A percentile compares a stretch with the other conserved stretches of the same genome.
These are phyloP conservation scores for Pelargonium nanum DNA, from an alignment of 345 rosid species.

Conservation along the genomic window DNA sequence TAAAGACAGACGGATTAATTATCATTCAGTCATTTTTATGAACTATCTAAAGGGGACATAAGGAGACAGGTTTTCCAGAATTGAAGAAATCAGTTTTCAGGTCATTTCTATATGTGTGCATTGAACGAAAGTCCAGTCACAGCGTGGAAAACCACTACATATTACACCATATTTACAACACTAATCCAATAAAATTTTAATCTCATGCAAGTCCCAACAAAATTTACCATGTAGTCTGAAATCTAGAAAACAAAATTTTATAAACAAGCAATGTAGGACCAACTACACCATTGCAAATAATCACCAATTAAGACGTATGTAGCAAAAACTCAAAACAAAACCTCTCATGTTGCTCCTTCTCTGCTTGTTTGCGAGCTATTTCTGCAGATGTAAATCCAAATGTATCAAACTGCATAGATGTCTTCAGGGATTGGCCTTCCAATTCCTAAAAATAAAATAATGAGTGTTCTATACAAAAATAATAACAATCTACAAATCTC, in stretches of 20 bases:
- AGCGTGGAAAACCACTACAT: background rate
- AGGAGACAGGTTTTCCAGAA: too few relatives aligned
- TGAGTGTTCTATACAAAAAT: constrained; percentile 3
- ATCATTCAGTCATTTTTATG: background rate
- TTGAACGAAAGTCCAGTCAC: background rate
- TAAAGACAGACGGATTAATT: background rate
- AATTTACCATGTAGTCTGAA: background rate
- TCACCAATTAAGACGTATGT: constrained; percentile 5
- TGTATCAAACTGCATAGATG: constrained; percentile 84
- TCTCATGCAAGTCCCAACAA: background rate
- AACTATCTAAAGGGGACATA: too few relatives aligned
- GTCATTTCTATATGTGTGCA: background rate
- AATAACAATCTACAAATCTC: background rate
- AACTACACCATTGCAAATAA: constrained; percentile 1
- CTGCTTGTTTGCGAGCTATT: constrained; percentile 72
- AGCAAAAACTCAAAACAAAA: constrained; percentile 18
- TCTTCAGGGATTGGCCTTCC: constrained; percentile 58
- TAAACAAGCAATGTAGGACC: background rate
- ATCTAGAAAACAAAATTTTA: background rate
- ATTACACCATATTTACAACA: background rate
- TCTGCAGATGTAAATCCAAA: constrained; percentile 97
- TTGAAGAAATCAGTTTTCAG: background rate
- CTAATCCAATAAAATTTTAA: background rate
- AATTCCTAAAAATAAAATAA: constrained; percentile 47
- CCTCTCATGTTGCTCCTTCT: constrained; percentile 84